Evolutionary conservation across 768 basidiomycete genomes (phyloP).

Genomic region (Naematelia aurantialba): DNA sequence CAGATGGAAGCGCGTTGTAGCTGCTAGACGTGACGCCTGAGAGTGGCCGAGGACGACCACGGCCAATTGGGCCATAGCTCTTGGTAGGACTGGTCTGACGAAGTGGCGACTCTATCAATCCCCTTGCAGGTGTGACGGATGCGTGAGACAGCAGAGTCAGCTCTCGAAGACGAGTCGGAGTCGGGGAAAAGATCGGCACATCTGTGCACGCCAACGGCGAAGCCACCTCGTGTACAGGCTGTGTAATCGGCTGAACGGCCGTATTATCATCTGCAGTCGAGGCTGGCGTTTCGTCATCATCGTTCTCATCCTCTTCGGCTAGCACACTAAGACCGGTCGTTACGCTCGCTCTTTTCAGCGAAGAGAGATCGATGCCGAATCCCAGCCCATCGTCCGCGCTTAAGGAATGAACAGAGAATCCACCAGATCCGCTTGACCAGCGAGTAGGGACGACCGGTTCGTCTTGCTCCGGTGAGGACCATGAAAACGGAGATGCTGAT

Average conservation of each 20-base stretch:
- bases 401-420: not conserved
- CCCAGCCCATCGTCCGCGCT: conserved; percentile 31
- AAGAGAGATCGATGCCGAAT: conserved; percentile 20
- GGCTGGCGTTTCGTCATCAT: conserved; percentile 25
- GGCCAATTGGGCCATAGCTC: conserved; percentile 37
- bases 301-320: conserved; percentile 42
- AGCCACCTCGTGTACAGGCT: conserved; percentile 5
- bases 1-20: conserved; percentile 2
- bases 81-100: conserved; percentile 25
- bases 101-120: conserved; percentile 14
- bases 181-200: conserved; percentile 7
- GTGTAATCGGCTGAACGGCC: not conserved
- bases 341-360: conserved; percentile 27
- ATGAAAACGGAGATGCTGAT: conserved; percentile 8
- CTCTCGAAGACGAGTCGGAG: conserved; percentile 16
- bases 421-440: conserved; percentile 19
- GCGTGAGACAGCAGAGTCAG: conserved; percentile 24
- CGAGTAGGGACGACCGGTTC: conserved; percentile 17
- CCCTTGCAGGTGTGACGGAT: conserved; percentile 13
- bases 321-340: conserved; percentile 29
- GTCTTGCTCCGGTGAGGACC: conserved; percentile 16
- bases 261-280: not conserved
- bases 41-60: conserved; percentile 38
- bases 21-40: conserved; percentile 14
- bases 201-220: conserved; percentile 1